phyloP scores from a whole-genome alignment of 805 yeast species.

The Candida germanica region DNA sequence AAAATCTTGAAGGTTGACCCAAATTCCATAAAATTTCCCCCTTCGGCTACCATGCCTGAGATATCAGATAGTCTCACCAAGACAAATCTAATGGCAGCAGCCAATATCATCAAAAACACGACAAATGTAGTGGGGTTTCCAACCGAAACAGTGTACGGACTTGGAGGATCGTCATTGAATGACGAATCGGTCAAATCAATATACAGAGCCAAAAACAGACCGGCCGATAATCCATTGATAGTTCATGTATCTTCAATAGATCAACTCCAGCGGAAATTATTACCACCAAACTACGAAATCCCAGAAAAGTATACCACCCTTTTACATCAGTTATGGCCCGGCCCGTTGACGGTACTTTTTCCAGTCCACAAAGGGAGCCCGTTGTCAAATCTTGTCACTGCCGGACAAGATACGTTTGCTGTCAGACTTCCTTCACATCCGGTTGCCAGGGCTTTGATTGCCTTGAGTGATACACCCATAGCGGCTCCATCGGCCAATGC shows the following conservation, averaged over 20 bases:
- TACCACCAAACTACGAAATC: conserved; percentile 46
- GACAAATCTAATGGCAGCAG: conserved; percentile 54
- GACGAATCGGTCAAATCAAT: conserved; percentile 74
- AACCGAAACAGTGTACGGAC: conserved; percentile 95
- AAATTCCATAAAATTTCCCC: conserved; percentile 46
- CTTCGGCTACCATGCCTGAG: conserved; percentile 38
- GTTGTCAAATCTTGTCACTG: conserved; percentile 76
- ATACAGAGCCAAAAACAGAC: conserved; percentile 86
- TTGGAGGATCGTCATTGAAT: conserved; percentile 81
- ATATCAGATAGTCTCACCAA: conserved; percentile 54
- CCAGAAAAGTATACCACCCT: conserved; percentile 69
- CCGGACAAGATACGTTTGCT: conserved; percentile 86
- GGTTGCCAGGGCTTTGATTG: conserved; percentile 86
- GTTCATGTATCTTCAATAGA: conserved; percentile 79
- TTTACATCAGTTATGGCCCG: conserved; percentile 85
- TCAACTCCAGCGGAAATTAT: conserved; percentile 63
- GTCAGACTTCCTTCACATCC: conserved; percentile 86
- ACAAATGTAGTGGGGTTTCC: conserved; percentile 84
- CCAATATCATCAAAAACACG: conserved; percentile 47
- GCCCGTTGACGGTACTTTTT: conserved; percentile 84
- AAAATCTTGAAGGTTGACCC: conserved; percentile 54
- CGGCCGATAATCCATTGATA: conserved; percentile 92
- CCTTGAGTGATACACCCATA: conserved; percentile 77
- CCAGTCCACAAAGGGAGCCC: conserved; percentile 52
- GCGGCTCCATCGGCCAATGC: conserved; percentile 99